phyloP scores from a whole-genome alignment of 768 basidiomycete species.

The Lentinula sp. region DNA sequence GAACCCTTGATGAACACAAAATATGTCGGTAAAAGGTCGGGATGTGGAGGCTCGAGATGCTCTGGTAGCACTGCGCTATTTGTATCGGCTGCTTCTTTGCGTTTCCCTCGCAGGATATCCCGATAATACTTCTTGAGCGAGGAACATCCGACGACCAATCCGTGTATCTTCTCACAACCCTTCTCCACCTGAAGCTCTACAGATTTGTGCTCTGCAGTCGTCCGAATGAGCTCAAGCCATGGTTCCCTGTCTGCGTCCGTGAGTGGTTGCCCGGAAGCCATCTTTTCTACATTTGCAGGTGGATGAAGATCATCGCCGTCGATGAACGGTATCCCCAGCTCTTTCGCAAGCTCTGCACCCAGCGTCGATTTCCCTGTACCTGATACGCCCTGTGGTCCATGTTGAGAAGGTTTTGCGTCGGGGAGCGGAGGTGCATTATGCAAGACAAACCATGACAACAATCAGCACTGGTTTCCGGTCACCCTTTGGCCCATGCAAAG shows the following conservation, averaged over 20 bases:
- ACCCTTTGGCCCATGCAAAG: background rate
- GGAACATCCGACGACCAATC: slow-evolving; percentile 84
- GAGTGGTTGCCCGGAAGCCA: slow-evolving; percentile 71
- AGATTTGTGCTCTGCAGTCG: slow-evolving; percentile 45
- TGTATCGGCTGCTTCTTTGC: slow-evolving; percentile 8
- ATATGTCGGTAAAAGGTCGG: slow-evolving; percentile 46
- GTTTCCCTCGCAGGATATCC: slow-evolving; percentile 64
- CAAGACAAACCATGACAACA: slow-evolving; percentile 40
- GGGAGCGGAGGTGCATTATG: background rate
- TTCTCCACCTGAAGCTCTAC: slow-evolving; percentile 12
- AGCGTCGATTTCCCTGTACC: slow-evolving; percentile 73
- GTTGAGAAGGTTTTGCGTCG: background rate
- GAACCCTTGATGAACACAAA: slow-evolving; percentile 78
- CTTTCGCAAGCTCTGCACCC: slow-evolving; percentile 53
- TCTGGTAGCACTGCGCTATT: slow-evolving; percentile 17
- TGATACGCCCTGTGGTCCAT: slow-evolving; percentile 54
- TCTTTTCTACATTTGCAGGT: slow-evolving; percentile 76
- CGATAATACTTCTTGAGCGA: slow-evolving; percentile 80
- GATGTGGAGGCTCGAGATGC: slow-evolving; percentile 20
- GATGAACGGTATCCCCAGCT: slow-evolving; percentile 67
- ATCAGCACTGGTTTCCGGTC: slow-evolving; percentile 24
- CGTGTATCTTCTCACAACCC: slow-evolving; percentile 20
- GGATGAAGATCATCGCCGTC: slow-evolving; percentile 92
- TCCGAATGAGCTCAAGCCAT: slow-evolving; percentile 75
- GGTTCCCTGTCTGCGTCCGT: slow-evolving; percentile 79